Evolutionary conservation across 2,329 filamentous ascomycete species (phyloP).

Genomic region (Meredithiella fracta): DNA sequence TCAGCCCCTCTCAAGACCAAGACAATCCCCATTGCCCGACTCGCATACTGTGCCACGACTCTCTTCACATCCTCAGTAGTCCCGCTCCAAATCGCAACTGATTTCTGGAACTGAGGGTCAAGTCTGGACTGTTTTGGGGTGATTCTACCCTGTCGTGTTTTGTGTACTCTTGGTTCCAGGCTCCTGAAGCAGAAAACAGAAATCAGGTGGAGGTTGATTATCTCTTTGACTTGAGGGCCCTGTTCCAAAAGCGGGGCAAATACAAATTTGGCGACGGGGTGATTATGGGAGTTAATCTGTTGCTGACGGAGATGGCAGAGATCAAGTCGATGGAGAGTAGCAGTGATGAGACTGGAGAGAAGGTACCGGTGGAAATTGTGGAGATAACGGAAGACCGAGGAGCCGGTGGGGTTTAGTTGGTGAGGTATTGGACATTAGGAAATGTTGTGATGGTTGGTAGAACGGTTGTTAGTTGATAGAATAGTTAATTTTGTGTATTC

Average conservation of each 20-base stretch:
- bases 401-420: not conserved
- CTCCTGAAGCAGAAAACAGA: slow-evolving; percentile 23
- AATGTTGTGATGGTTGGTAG: not conserved
- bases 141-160: slow-evolving; percentile 25
- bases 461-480: not conserved
- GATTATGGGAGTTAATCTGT: not conserved
- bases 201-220: slow-evolving; percentile 20
- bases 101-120: slow-evolving; percentile 24
- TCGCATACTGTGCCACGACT: slow-evolving; percentile 19
- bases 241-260: slow-evolving; percentile 8
- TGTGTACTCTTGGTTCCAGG: slow-evolving; percentile 28
- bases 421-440: not conserved
- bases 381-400: too few relatives aligned
- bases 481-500: not conserved
- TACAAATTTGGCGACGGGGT: not conserved
- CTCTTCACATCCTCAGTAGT: slow-evolving; percentile 17
- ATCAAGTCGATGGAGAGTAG: not conserved
- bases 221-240: slow-evolving; percentile 18
- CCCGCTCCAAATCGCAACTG: slow-evolving; percentile 20
- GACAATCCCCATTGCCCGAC: slow-evolving; percentile 20
- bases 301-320: not conserved
- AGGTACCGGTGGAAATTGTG: not conserved
- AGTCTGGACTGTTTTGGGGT: slow-evolving; percentile 24
- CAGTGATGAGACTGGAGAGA: not conserved
- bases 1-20: slow-evolving; percentile 22